Percentiles rank a stretch among this genome's conserved stretches.
Conservation (phyloP, 2,329 filamentous ascomycete genomes). For the Tolypocladium tundrense region DNA sequence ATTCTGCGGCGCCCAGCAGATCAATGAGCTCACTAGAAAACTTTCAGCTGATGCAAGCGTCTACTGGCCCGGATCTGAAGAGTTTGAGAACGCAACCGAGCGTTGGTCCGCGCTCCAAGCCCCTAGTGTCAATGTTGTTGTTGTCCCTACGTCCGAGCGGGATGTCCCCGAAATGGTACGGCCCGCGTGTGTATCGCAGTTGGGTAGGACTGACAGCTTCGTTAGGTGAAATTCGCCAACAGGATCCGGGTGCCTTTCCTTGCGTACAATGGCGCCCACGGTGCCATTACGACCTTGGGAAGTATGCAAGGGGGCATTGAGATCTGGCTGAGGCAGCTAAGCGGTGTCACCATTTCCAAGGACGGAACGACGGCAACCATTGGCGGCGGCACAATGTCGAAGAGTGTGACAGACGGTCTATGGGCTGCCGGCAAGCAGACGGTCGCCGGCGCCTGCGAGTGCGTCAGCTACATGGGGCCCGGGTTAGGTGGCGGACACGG, state of each 20-base stretch:
- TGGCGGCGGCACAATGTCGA: constrained; percentile 35
- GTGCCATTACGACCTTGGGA: constrained; percentile 36
- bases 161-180: too few species aligned
- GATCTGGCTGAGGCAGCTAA: constrained; percentile 36
- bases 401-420: constrained; percentile 34
- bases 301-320: constrained; percentile 38
- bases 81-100: too few species aligned
- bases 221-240: too few species aligned
- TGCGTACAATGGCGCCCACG: constrained; percentile 41
- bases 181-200: too few species aligned
- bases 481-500: constrained; percentile 49
- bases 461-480: constrained; percentile 36
- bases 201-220: too few species aligned
- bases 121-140: too few species aligned
- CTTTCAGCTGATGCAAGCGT: too few species aligned
- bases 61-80: too few species aligned
- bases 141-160: too few species aligned
- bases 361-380: constrained; percentile 36
- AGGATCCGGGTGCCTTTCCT: constrained; percentile 33
- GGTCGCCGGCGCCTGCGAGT: constrained; percentile 42
- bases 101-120: too few species aligned
- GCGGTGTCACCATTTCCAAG: constrained; percentile 26
- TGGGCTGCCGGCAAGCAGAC: constrained; percentile 42
- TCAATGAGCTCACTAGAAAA: too few species aligned
- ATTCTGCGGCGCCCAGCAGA: too few species aligned